Conservation (phyloP, 2,329 filamentous ascomycete species). For the Massarina eburnea region DNA sequence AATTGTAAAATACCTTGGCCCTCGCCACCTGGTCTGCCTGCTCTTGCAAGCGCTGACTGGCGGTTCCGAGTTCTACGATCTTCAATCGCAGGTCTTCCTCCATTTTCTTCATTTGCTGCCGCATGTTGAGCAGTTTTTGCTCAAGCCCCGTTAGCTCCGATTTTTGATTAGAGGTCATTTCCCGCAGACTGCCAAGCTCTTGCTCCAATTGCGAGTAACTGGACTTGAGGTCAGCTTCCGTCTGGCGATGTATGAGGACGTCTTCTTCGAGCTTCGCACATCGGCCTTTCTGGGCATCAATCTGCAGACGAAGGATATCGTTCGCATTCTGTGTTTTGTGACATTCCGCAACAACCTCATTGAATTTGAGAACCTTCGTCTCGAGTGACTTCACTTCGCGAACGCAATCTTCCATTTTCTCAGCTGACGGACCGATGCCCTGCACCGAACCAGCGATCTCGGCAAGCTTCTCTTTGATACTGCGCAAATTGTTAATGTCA, state of each 20-base stretch:
- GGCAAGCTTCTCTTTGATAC: conserved; percentile 21
- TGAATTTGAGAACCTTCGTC: conserved; percentile 20
- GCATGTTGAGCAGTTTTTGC: conserved; percentile 12
- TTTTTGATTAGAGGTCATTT: not conserved
- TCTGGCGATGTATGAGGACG: conserved; percentile 6
- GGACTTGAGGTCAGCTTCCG: conserved; percentile 14
- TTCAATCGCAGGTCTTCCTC: conserved; percentile 13
- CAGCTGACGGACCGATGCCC: conserved; percentile 1
- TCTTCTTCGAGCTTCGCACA: conserved; percentile 14
- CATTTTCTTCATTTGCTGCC: conserved; percentile 10
- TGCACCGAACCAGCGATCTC: conserved; percentile 8
- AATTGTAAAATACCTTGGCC: conserved; percentile 4
- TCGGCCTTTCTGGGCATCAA: conserved; percentile 19
- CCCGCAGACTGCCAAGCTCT: conserved; percentile 15
- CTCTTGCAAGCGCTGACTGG: conserved; percentile 5
- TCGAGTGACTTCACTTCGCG: conserved; percentile 13
- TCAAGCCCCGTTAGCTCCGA: conserved; percentile 5
- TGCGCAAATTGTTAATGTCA: conserved; percentile 11
- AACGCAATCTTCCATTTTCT: conserved; percentile 14
- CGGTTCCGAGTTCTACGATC: conserved; percentile 6
- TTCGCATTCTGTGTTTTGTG: conserved; percentile 16
- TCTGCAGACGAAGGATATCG: conserved; percentile 13
- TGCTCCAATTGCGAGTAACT: conserved; percentile 14
- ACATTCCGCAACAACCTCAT: conserved; percentile 19
- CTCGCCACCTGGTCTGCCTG: conserved; percentile 4